These are phyloP conservation scores for Talaromyces trachyspermus DNA, from an alignment of 495 filamentous ascomycete genomes.

Conservation along the genomic window DNA sequence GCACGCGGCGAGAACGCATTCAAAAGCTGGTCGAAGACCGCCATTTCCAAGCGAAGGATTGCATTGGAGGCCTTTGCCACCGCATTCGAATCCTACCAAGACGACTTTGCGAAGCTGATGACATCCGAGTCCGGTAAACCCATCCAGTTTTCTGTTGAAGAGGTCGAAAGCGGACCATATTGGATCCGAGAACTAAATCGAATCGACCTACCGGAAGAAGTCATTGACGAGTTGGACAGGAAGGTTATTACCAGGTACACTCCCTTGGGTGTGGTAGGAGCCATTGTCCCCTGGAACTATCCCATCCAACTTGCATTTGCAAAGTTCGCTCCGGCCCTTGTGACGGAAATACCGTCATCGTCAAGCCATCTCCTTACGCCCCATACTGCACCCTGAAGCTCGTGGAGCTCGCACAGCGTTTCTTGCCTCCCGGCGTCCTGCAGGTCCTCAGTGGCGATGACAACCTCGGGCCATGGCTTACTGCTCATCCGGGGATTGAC, in stretches of 20 bases:
- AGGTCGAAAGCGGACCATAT: slow-evolving; percentile 17
- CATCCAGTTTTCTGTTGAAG: slow-evolving; percentile 16
- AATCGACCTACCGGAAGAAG: slow-evolving; percentile 19
- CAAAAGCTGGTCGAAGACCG: slow-evolving; percentile 40
- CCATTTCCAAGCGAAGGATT: slow-evolving; percentile 48
- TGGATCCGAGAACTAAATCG: slow-evolving; percentile 19
- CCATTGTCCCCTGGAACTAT: slow-evolving; percentile 56
- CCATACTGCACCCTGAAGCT: slow-evolving; percentile 62
- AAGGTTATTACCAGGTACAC: slow-evolving; percentile 44
- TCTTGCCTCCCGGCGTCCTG: slow-evolving; percentile 60
- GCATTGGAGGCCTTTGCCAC: slow-evolving; percentile 47
- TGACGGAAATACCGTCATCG: slow-evolving; percentile 57
- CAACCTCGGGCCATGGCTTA: slow-evolving; percentile 52
- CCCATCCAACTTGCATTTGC: slow-evolving; percentile 44
- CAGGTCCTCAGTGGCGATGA: slow-evolving; percentile 62
- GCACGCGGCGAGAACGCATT: slow-evolving; percentile 40
- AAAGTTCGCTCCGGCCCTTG: slow-evolving; percentile 47
- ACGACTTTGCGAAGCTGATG: slow-evolving; percentile 42
- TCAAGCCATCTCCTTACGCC: slow-evolving; percentile 58
- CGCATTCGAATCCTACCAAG: slow-evolving; percentile 32
- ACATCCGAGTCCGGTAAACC: slow-evolving; percentile 55
- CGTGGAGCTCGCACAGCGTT: slow-evolving; percentile 49
- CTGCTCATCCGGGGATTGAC: slow-evolving; percentile 50
- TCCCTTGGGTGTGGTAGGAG: slow-evolving; percentile 44
- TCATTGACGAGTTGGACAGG: slow-evolving; percentile 41